Evolutionary conservation across 345 rosid genomes (phyloP), one percentile per base, ranked within the genome.

Genomic region (Turritis glabra): DNA sequence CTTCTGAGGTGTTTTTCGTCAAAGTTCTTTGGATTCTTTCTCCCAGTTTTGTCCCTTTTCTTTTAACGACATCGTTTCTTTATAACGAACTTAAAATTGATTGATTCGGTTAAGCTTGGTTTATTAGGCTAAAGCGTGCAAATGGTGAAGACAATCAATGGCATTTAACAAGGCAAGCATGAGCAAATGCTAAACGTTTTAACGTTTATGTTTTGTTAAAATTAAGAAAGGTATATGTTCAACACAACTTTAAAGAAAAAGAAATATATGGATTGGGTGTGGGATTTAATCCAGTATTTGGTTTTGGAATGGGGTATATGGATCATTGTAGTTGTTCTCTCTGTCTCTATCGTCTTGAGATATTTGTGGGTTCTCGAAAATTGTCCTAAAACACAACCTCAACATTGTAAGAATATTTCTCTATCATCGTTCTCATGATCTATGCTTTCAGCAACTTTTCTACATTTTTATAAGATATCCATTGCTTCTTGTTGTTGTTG

Each of bases 301-400:
- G 35, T 41, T 25, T 19, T 11, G 23, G 67, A 26, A 43, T 65
- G 44, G 70, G 43, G 70, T 15, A 7, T 47, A 17, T 65, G 70
- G 70, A 47, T 47, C 7, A 12, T 21, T 1, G 21, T 25, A 12
- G 21, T 48, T 50, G 30, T 19, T 65, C 30, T 65, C 22, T 32
- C 29, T 65, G 58, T 32, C 9, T 19, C 23, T 32, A 15, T 48
- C 8, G 21, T 65, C 57, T 65, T 65, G 57, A 65, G 70, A 48
- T 65, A 21, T 65, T 33, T 48, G 21, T 65, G 57, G 70, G 8
- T 21, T 65, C 13, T 65, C 10, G 58, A 35, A 19, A 32, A 7
- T 14, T 50, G 19, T 47, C 27, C 43, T 65, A 21, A 47, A 47
- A 7, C 32, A 32, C 46, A 65, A 30, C 8, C 19, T 33, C 70